phyloP scores from a whole-genome alignment of 331 rosid genomes.

The Malus hybrid region DNA sequence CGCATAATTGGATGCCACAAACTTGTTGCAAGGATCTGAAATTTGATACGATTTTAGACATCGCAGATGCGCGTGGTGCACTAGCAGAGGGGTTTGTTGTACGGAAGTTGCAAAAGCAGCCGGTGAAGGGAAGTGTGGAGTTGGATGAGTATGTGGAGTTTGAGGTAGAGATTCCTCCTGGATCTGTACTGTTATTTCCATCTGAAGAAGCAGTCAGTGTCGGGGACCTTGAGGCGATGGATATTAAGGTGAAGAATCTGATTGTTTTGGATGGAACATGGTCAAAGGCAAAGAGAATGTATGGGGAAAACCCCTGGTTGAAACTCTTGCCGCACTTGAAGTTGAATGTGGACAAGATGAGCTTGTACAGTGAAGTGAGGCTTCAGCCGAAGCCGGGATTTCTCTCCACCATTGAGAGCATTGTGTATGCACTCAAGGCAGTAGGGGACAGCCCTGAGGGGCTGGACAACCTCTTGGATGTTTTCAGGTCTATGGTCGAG shows the following conservation, averaged over 20 bases:
- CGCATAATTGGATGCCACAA: conserved; percentile 40
- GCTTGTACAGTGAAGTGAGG: conserved; percentile 71
- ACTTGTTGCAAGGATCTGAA: neutral
- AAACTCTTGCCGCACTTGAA: conserved; percentile 63
- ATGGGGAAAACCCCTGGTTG: conserved; percentile 81
- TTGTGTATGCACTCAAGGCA: conserved; percentile 57
- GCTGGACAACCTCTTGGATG: conserved; percentile 56
- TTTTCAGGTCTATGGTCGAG: conserved; percentile 72
- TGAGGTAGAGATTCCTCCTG: conserved; percentile 53
- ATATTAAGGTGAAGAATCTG: conserved; percentile 48
- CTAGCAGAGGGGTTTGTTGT: conserved; percentile 57
- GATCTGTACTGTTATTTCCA: conserved; percentile 67
- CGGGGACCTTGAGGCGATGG: conserved; percentile 22
- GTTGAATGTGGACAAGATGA: conserved; percentile 52
- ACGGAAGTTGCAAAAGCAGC: conserved; percentile 36
- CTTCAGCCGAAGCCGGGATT: conserved; percentile 68
- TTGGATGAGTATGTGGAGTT: conserved; percentile 47
- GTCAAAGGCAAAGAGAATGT: conserved; percentile 84
- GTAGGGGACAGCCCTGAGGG: conserved; percentile 51
- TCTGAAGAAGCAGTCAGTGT: conserved; percentile 42
- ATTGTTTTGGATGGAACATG: conserved; percentile 87
- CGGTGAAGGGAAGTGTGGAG: conserved; percentile 1
- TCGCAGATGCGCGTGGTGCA: conserved; percentile 38
- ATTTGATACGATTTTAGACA: conserved; percentile 29
- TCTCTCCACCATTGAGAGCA: conserved; percentile 76